These are phyloP conservation scores for Melanogaster broomeanus DNA, from an alignment of 768 basidiomycete genomes.

Conservation along the genomic window DNA sequence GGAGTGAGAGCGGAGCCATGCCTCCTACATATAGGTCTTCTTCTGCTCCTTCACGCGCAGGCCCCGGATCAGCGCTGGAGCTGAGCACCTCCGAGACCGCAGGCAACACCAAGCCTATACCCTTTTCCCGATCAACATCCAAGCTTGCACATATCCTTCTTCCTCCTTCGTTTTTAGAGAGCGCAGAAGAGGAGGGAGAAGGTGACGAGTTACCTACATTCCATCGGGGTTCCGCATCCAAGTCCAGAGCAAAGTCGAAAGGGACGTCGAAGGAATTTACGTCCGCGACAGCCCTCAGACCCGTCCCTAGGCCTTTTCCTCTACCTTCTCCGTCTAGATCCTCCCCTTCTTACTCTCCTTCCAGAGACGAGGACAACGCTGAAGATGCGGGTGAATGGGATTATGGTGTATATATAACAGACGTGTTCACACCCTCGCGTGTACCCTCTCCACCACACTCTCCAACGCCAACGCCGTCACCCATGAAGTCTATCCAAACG, in stretches of 20 bases:
- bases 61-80: not conserved
- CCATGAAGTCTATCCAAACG: not conserved
- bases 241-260: not conserved
- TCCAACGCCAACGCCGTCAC: conserved; percentile 20
- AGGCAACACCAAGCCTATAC: not conserved
- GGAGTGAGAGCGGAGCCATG: not conserved
- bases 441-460: conserved; percentile 21
- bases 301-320: conserved; percentile 27
- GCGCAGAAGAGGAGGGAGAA: conserved; percentile 12
- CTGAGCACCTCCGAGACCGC: not conserved
- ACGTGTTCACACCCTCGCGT: conserved; percentile 24
- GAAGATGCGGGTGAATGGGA: not conserved
- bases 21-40: not conserved
- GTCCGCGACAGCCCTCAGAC: not conserved
- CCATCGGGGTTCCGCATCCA: conserved; percentile 9
- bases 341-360: not conserved
- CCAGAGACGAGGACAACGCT: not conserved
- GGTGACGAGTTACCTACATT: conserved; percentile 21
- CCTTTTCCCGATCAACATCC: conserved; percentile 5
- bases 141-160: conserved; percentile 16
- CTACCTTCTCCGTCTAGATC: conserved; percentile 16
- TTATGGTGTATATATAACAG: conserved; percentile 11
- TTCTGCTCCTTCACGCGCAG: conserved; percentile 1
- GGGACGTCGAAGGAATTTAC: not conserved
- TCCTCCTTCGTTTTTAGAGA: conserved; percentile 4